Percentiles rank a stretch among this genome's conserved stretches.
Conservation (phyloP, 495 filamentous ascomycete species). For the Aspergillus indologenus region DNA sequence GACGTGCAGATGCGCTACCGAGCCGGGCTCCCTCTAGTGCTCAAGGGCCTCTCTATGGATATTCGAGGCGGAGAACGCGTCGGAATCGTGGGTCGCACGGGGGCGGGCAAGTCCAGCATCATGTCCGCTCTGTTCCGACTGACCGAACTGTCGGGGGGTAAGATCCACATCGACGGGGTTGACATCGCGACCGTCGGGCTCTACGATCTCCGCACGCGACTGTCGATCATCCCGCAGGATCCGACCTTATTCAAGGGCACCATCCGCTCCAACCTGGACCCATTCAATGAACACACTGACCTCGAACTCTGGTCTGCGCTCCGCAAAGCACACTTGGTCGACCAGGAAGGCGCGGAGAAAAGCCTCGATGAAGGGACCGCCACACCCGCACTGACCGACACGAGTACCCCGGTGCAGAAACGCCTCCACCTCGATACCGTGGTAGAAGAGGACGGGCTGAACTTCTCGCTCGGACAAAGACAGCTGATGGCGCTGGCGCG, state of each 20-base stretch:
- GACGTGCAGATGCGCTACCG: conserved; percentile 92
- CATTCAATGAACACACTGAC: conserved; percentile 84
- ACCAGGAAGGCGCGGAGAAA: conserved; percentile 42
- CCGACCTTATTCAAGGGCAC: conserved; percentile 93
- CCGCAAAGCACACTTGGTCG: conserved; percentile 74
- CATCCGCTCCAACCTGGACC: conserved; percentile 86
- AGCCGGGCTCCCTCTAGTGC: conserved; percentile 73
- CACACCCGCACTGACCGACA: neutral
- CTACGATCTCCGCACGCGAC: conserved; percentile 77
- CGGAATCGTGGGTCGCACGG: conserved; percentile 89
- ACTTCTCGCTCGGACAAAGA: conserved; percentile 94
- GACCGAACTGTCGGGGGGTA: conserved; percentile 78
- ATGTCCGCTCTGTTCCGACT: conserved; percentile 92
- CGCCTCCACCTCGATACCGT: neutral
- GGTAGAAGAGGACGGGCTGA: conserved; percentile 54
- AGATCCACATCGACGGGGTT: conserved; percentile 85
- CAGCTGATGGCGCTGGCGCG: conserved; percentile 94
- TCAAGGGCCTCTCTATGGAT: conserved; percentile 73
- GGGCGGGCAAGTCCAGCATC: conserved; percentile 92
- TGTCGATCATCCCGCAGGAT: conserved; percentile 96
- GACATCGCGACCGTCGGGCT: conserved; percentile 84
- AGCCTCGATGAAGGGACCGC: neutral
- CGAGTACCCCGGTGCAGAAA: neutral
- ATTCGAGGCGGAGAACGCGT: conserved; percentile 84
- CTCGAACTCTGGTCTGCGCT: conserved; percentile 85